Base-by-base conservation (phyloP, 2,329 filamentous ascomycete species). In the Sporothrix brasiliensis region DNA sequence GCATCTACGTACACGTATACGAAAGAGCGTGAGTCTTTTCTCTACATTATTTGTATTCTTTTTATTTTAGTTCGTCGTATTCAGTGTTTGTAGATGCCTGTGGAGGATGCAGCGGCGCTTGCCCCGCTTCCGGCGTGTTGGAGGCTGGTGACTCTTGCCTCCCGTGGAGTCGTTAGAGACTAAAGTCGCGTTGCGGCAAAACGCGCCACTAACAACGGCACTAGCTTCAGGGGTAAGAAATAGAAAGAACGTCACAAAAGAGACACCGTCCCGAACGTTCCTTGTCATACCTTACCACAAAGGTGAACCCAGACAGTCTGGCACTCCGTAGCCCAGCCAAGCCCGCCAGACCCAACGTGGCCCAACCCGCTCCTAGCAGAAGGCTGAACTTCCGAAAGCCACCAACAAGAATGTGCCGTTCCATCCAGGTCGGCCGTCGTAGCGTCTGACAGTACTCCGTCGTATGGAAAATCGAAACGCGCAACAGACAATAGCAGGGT, bases 201-300 rank as follows among this genome's bases (percentile, higher is more conserved):
- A 50, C 61, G 47, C 61, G 44, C 61, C 44, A 50, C 61, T 50
- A 10, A 44, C 41, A 49, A 65, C 16, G 27, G 27, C 34, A 50
- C 61, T 65, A 65, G 61, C 44, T 65, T 65, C 61, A 65, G 61
- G 61, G 61, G 61, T 50, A 50, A 34, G 24, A 63, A 44, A 61
- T 41, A 65, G n/a, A 65, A 19, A 6, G 34, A 24, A 60, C 10
- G 34, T 14, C 14, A 14, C 19, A 10, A 50, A 50, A 50, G 47
- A 27, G 21, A 47, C 14, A 9, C 2, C 10, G 39, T 3, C 24
- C 53, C 24, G 34, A 9, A 5, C 34, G 6, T 34, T 7, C 7
- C 58, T 47, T n/a, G 16, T 39, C 58, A 63, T 21, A 34, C 58
- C 58, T 47, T 21, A 34, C 58, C 58, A 27, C 58, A 44, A 44